Percentiles rank a stretch among this genome's conserved stretches.
Conservation (phyloP, 2,329 filamentous ascomycete genomes). For the Colletotrichum costaricense region DNA sequence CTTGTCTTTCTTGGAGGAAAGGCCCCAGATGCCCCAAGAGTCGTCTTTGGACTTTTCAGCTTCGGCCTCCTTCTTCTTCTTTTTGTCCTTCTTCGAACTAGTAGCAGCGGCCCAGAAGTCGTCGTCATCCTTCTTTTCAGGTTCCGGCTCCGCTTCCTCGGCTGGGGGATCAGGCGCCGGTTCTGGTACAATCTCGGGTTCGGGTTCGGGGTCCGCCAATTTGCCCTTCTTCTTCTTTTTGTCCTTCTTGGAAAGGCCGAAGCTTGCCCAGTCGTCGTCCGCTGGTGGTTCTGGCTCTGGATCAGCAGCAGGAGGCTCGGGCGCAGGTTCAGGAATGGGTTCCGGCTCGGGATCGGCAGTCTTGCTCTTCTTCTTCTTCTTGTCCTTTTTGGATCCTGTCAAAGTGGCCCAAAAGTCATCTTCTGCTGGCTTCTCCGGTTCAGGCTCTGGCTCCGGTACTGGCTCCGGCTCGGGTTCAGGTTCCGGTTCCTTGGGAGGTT, state of each 20-base stretch:
- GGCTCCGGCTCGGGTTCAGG: slow-evolving; percentile 24
- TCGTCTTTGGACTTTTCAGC: slow-evolving; percentile 35
- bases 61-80: slow-evolving; percentile 44
- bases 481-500: slow-evolving; percentile 38
- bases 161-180: slow-evolving; percentile 29
- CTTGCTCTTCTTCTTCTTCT: slow-evolving; percentile 47
- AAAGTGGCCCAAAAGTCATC: slow-evolving; percentile 47
- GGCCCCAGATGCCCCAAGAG: slow-evolving; percentile 40
- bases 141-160: slow-evolving; percentile 39
- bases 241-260: slow-evolving; percentile 44
- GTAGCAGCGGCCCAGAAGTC: slow-evolving; percentile 43
- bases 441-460: slow-evolving; percentile 43
- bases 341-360: slow-evolving; percentile 33
- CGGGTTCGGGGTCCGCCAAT: slow-evolving; percentile 38
- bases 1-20: slow-evolving; percentile 43
- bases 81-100: slow-evolving; percentile 46
- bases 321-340: slow-evolving; percentile 8
- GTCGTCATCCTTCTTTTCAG: slow-evolving; percentile 48
- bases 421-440: slow-evolving; percentile 34
- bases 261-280: slow-evolving; percentile 43
- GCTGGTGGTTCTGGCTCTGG: slow-evolving; percentile 20
- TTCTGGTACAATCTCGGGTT: slow-evolving; percentile 3
- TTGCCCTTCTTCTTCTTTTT: slow-evolving; percentile 42
- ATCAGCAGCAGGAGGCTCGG: slow-evolving; percentile 38
- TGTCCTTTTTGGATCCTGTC: slow-evolving; percentile 44